Base-by-base conservation (phyloP, 441 rosid genomes). In the Corymbia citriodora region DNA sequence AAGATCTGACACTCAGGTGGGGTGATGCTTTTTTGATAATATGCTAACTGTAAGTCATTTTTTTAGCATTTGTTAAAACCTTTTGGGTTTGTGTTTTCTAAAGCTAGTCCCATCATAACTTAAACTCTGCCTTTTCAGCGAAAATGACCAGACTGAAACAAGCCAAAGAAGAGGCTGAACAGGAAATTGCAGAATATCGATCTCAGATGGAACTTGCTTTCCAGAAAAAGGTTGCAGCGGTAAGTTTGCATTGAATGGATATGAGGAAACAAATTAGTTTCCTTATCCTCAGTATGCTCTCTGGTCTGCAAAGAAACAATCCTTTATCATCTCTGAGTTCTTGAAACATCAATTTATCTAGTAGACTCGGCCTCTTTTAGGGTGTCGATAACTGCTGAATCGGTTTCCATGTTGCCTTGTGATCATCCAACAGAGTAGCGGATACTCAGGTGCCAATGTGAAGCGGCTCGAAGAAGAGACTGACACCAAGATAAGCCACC, bases 91-190 rank as follows among this genome's bases (percentile, higher is more conserved):
- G 52, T 74, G 52, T 74, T 40, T 74, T 74, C 40, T 8, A 74
- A 74, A 48, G 85, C 85, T 74, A 3, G 52, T 74, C 29, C 29
- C 40, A 45, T 74, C 50, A 8, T 40, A 65, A 40, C 85, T 10
- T 74, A 74, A 40, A 5, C 29, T 82, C 81, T 55, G 59, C 87
- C 29, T 55, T 33, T 90, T 29, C 91, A 90, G 91, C 89, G 1
- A 90, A 90, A 63, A 54, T 90, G 91, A 85, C 91, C 74, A 88
- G 91, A 17, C 88, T 90, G 70, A 90, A 87, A 59, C 91, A 90
- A 33, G 91, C 91, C 89, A 90, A 90, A 87, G 91, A 90, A 87
- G 91, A 90, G 91, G 91, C 91, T 31, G 91, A 90, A 74, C 87
- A 53, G 74, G 91, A 90, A 87, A 57, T 90, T 21, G 57, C 89